phyloP scores from a whole-genome alignment of 768 basidiomycete species.

The Tulasnella sp. region DNA sequence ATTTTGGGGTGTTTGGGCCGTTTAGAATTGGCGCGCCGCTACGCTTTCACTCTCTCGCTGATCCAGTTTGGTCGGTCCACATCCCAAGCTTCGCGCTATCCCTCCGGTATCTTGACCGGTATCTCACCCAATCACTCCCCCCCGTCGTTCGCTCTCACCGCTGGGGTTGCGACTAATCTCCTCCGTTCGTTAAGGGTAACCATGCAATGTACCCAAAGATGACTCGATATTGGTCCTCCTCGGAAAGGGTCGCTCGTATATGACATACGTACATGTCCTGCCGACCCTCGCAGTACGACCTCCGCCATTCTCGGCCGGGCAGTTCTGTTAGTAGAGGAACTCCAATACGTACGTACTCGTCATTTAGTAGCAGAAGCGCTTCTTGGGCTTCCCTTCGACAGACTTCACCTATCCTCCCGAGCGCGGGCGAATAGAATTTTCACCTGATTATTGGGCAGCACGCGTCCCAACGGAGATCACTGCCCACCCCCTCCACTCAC shows the following conservation, averaged over 20 bases:
- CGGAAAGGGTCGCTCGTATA: not conserved
- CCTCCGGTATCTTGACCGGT: conserved; percentile 8
- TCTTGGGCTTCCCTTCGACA: not conserved
- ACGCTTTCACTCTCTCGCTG: not conserved
- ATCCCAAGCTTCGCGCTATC: not conserved
- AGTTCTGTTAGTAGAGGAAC: no score
- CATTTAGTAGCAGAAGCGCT: not conserved
- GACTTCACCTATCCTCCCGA: not conserved
- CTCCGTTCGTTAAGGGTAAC: not conserved
- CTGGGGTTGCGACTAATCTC: not conserved
- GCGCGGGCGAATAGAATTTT: not conserved
- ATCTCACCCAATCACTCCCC: not conserved
- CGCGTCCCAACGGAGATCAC: not conserved
- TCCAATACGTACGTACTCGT: not conserved
- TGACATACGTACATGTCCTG: not conserved
- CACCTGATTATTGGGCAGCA: not conserved
- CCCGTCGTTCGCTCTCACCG: not conserved
- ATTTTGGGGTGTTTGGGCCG: conserved; percentile 12
- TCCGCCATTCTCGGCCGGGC: no score
- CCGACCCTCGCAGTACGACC: not conserved
- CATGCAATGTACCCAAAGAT: not conserved
- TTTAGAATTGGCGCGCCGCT: conserved; percentile 4
- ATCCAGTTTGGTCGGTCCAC: not conserved
- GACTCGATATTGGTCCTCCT: not conserved
- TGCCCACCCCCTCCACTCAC: not conserved